Evolutionary conservation across 768 basidiomycete genomes (phyloP), one percentile per base, ranked within the genome.

Genomic region (Pleurotus salmoneostramineus): DNA sequence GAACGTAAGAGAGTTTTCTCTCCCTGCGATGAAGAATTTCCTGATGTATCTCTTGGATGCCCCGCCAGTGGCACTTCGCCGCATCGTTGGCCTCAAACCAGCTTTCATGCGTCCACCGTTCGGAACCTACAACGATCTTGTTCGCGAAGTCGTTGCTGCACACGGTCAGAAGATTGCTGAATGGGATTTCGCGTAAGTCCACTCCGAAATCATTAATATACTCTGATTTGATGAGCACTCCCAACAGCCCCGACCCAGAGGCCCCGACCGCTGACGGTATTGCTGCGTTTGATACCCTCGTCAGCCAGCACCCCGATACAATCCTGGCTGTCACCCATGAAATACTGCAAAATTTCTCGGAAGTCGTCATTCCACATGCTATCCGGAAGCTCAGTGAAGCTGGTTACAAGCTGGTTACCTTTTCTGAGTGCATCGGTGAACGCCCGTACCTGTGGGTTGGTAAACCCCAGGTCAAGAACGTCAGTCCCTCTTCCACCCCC

Each of bases 261-360:
- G 76, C 75, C 7, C 68, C 72, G 5, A 66, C 74, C 4, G 62
- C 62, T 5, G 63, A 67, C 60, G 75, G 57, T 55, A 46, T 8
- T 34, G 55, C 1, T 27, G 21, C 21, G 21, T 78, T 77, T 50
- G 68, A 71, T 47, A 27, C 65, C 0, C 27, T 66, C 6, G 64
- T 75, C 32, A 57, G 56, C 0, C 12, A 60, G 8, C 70, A 70
- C 49, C 77, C 75, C 7, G 65, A 56, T 46, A 77, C 65, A 12
- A 69, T 78, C 44, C 61, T 81, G 31, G 62, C 75, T 0, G 66
- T 80, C 48, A 78, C 77, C 59, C 78, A 80, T 57, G 77, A 80
- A 60, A 70, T 70, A 6, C 15, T 40, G 11, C 34, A 40, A 12
- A 6, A 34, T 3, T 36, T 40, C 4, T n/a, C 52, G 5, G 37